A percentile compares a stretch with the other conserved stretches of the same genome.
These are phyloP conservation scores for Lobosporangium transversale DNA, from an alignment of 192 early-diverging fungal species.

Conservation along the genomic window DNA sequence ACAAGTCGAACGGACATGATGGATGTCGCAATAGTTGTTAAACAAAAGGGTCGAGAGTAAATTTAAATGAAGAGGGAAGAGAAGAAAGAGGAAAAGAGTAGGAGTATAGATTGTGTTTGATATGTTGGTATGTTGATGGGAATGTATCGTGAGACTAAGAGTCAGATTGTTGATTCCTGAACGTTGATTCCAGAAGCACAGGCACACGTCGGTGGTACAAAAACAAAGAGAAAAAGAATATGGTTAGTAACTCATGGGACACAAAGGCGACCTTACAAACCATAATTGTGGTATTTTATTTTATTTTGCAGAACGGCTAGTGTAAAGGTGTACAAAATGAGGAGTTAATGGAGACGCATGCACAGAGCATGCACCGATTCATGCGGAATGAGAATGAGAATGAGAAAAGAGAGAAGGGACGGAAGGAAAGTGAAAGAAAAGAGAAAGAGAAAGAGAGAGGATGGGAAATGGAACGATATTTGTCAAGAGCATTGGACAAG, in stretches of 20 bases:
- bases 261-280: no score
- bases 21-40: neutral
- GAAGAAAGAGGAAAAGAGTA: neutral
- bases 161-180: neutral
- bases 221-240: slow-evolving; percentile 2
- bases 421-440: neutral
- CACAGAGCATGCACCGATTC: neutral
- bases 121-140: no score
- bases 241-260: slow-evolving; percentile 13
- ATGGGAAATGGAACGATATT: neutral
- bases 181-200: neutral
- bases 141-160: neutral
- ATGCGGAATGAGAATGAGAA: neutral
- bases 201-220: neutral
- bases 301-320: no score
- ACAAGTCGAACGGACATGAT: slow-evolving; percentile 41
- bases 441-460: neutral
- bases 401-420: slow-evolving; percentile 2
- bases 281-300: no score
- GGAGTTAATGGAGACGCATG: no score
- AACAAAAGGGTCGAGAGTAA: neutral
- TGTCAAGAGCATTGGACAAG: neutral
- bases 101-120: no score
- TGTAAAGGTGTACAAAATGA: no score
- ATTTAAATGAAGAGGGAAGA: neutral